Conservation (phyloP, 345 rosid genomes). For the Acer negundo region DNA sequence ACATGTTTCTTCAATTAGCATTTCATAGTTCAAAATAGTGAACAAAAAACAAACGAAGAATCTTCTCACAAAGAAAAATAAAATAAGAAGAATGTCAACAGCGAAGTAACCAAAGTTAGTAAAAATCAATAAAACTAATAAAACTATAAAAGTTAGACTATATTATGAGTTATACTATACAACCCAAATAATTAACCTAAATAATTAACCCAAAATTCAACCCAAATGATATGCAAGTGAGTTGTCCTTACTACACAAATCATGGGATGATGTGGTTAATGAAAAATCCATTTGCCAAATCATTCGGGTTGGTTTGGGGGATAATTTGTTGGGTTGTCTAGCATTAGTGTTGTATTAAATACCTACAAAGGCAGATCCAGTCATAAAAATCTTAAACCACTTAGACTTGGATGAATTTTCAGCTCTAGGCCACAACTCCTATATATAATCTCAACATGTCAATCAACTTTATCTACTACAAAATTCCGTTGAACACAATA, state of each 20-base stretch:
- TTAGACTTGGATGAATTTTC: background rate
- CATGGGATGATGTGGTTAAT: too few relatives aligned
- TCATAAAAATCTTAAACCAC: background rate
- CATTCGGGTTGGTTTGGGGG: too few relatives aligned
- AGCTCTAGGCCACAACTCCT: background rate
- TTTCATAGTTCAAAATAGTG: background rate
- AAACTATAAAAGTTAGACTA: background rate
- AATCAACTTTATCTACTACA: background rate
- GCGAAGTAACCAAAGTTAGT: background rate
- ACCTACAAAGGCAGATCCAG: background rate
- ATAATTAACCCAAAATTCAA: too few relatives aligned
- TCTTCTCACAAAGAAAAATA: background rate
- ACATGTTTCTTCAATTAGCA: background rate
- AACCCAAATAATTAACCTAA: too few relatives aligned
- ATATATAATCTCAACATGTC: background rate
- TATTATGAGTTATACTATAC: too few relatives aligned
- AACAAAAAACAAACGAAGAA: background rate
- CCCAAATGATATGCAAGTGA: too few relatives aligned
- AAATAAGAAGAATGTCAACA: background rate
- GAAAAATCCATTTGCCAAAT: too few relatives aligned
- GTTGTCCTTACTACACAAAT: too few relatives aligned
- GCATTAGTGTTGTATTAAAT: too few relatives aligned
- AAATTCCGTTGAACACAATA: background rate
- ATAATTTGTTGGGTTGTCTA: too few relatives aligned
- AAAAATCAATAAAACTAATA: background rate